Base-by-base conservation (phyloP, 306 rosid genomes). In the Cicer cuneatum region DNA sequence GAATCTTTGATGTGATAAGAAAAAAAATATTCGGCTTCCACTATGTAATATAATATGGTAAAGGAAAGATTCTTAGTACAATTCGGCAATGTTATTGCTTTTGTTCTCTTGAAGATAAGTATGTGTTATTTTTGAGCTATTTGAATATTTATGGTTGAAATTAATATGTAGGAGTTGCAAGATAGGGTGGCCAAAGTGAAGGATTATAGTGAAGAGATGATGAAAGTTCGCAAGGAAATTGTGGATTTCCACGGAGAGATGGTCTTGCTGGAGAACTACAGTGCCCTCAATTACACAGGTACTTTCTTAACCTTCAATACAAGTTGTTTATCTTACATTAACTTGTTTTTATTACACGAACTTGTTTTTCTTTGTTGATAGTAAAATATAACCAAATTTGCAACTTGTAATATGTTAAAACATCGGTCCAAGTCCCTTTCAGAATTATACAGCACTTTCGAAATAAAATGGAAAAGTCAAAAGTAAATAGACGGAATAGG, bases 211-310 rank as follows among this genome's bases (percentile, higher is more conserved):
- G 99, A 94, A 69, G 87, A 88, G 85, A 70, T 94, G 83, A 82
- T 89, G 68, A 89, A 88, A 85, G 87, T 89, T 65, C 87, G 89
- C 37, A 90, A 90, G 78, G 99, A 94, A 80, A 94, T 94, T 57
- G 99, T 94, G 66, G 99, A 94, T 84, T 90, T 94, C 75, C 99
- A 94, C 2, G 99, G 99, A 42, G 99, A 94, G 89, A 94, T 94
- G 99, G 96, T 94, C 65, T 83, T 94, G 84, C 86, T 94, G 83
- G 99, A 94, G 83, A 94, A 94, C 64, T 94, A 94, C 49, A 94
- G 99, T 40, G 96, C 99, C 72, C 96, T 94, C 46, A 94, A 94
- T 86, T 94, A 94, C 75, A 94, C 99, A 81, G 99, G 99, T 94
- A 75, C 8, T 24, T 16, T 7, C 61, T 7, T 66, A 71, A 75